A percentile compares a stretch with the other conserved stretches of the same genome.
phyloP scores from a whole-genome alignment of 108 stramenopile genomes.

The Nitzschia palea region DNA sequence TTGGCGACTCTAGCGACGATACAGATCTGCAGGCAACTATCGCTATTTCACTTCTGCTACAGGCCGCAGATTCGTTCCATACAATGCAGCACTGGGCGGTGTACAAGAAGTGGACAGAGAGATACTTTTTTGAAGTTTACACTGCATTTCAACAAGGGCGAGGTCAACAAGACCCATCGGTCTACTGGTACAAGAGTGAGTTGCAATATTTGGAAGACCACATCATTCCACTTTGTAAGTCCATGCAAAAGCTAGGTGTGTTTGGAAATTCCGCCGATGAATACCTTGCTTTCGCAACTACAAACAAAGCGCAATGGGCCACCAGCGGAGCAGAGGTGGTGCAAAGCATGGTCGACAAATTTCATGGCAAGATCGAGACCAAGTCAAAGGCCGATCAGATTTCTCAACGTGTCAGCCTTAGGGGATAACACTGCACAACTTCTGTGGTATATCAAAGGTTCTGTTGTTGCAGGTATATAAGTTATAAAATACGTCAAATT shows the following conservation, averaged over 20 bases:
- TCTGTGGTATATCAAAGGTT: too few species aligned
- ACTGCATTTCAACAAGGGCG: conserved; percentile 31
- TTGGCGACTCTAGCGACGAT: conserved; percentile 10
- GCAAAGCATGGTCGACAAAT: background rate
- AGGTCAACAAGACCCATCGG: conserved; percentile 10
- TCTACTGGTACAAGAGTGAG: conserved; percentile 30
- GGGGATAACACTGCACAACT: too few species aligned
- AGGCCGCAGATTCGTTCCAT: conserved; percentile 23
- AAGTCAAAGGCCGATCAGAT: background rate
- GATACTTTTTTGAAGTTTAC: conserved; percentile 37
- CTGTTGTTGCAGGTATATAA: too few species aligned
- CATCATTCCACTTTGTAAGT: conserved; percentile 45
- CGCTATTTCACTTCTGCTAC: background rate
- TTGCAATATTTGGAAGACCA: conserved; percentile 38
- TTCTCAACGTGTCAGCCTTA: background rate
- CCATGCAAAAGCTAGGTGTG: conserved; percentile 18
- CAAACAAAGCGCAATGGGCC: conserved; percentile 7
- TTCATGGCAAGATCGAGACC: conserved; percentile 1
- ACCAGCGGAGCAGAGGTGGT: conserved; percentile 7
- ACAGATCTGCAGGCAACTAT: conserved; percentile 11
- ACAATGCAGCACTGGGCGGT: conserved; percentile 44
- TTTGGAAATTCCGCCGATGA: conserved; percentile 21
- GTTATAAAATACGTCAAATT: too few species aligned
- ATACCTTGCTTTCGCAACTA: conserved; percentile 16
- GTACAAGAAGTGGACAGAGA: conserved; percentile 42